Percentiles rank a stretch among this genome's conserved stretches.
Conservation (phyloP, 176 grass and related monocot genomes). For the Ensete ventricosum region DNA sequence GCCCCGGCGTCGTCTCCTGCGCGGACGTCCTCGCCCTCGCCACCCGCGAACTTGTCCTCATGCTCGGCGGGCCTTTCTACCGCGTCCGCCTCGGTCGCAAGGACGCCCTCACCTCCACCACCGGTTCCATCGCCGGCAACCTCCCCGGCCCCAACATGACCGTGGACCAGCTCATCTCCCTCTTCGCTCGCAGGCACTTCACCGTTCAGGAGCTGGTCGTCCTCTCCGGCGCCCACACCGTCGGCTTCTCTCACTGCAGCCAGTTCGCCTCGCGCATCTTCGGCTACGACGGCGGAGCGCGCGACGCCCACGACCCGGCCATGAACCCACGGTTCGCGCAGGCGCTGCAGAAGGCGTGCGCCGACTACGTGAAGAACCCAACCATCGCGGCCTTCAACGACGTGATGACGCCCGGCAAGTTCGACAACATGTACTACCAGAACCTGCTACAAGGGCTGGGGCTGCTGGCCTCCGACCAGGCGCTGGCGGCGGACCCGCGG, state of each 20-base stretch:
- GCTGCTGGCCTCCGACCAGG: neutral
- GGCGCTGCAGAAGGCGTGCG: neutral
- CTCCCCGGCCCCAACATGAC: neutral
- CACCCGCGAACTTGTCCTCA: neutral
- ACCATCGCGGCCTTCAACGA: neutral
- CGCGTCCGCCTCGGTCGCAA: neutral
- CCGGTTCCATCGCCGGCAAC: neutral
- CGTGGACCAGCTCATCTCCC: neutral
- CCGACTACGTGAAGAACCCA: neutral
- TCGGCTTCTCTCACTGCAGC: neutral
- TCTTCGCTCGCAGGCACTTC: neutral
- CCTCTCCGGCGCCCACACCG: neutral
- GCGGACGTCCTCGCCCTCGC: neutral
- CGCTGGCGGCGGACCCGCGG: neutral
- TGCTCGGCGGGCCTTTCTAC: neutral
- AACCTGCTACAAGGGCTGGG: neutral
- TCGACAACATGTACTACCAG: constrained; percentile 1
- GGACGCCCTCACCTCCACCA: neutral
- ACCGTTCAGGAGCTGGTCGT: neutral
- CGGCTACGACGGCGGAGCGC: neutral
- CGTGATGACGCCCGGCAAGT: neutral
- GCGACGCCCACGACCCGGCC: neutral
- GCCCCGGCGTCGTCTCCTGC: neutral
- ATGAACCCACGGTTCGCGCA: neutral
- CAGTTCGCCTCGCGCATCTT: neutral